Base-by-base conservation (phyloP, 352 stramenopile species). In the Phytophthora sansomeana region DNA sequence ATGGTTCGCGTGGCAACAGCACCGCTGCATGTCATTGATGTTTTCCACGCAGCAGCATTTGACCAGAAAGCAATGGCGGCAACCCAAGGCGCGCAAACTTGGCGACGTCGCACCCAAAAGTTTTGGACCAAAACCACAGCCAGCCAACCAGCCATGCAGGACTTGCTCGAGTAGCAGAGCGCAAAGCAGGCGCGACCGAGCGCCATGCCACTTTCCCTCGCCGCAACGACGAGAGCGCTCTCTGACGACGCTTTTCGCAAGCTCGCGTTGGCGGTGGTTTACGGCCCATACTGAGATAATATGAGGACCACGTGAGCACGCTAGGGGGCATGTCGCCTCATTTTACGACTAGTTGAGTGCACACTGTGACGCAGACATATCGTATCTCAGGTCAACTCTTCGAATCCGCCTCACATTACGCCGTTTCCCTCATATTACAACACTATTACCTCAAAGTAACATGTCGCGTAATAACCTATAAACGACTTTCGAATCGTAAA, bases 181-280 rank as follows among this genome's bases (percentile, higher is more conserved):
- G 11, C 26, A 46, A 58, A 58, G 17, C 38, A 38, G 50, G 51
- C 56, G 29, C 41, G 30, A 16, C 42, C 41, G 52, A 54, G 48
- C 48, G 44, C 28, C 59, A 63, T 49, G 55, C 55, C 47, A 50
- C 47, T 52, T 56, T 59, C 39, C 48, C 41, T 67, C 58, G 14
- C 16, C 33, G 10, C 33, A 11, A 39, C 33, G 29, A n/a, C 26
- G 29, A 13, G 39, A 60, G 39, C 46, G 49, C 57, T 55, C 47
- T 65, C 57, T 56, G 57, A 21, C 38, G 28, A 38, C 26, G 30
- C 21, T 47, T 62, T 54, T 62, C 55, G 55, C 42, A 61, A 58
- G 19, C 38, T 32, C 38, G 47, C 39, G 36, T 44, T 28, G 44
- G 42, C 36, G 44, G 42, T 21, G 49, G 58, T 65, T 65, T 65